Evolutionary conservation across 2,329 filamentous ascomycete genomes (phyloP).

Genomic region (Coniochaeta sp.): DNA sequence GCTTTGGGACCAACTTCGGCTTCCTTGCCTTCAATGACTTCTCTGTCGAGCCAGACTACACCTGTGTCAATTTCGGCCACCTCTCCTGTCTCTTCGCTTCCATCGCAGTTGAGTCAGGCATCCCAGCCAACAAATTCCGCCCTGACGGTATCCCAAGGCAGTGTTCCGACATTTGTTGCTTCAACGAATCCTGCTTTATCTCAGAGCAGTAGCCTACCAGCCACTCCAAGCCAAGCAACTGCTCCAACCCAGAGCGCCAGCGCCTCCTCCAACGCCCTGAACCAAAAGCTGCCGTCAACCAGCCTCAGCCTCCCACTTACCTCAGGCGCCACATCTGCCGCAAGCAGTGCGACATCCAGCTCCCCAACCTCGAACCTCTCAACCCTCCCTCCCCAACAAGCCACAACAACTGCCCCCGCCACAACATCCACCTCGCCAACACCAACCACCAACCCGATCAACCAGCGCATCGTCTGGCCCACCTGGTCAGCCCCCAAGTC

Average conservation of each 20-base stretch:
- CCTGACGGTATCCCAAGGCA: not conserved
- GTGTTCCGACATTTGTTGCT: not conserved
- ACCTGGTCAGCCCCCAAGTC: not conserved
- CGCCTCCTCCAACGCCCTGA: not conserved
- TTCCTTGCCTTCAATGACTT: not conserved
- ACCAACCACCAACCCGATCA: not conserved
- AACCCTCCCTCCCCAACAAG: not conserved
- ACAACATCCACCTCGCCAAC: not conserved
- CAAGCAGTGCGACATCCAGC: not conserved
- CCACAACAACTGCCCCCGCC: not conserved
- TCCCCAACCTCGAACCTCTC: not conserved
- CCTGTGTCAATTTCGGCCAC: not conserved
- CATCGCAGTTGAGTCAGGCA: not conserved
- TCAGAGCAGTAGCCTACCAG: too few relatives aligned
- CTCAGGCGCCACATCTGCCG: not conserved
- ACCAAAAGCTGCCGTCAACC: not conserved
- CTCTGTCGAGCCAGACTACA: not conserved
- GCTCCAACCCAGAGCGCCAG: not conserved
- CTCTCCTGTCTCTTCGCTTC: not conserved
- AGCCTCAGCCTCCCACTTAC: too few relatives aligned
- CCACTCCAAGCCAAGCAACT: not conserved
- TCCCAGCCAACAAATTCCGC: not conserved
- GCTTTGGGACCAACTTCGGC: too few relatives aligned
- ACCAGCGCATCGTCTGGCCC: not conserved
- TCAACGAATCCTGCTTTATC: not conserved